Base-by-base conservation (phyloP, 2,329 filamentous ascomycete species). In the Epichloe festucae region DNA sequence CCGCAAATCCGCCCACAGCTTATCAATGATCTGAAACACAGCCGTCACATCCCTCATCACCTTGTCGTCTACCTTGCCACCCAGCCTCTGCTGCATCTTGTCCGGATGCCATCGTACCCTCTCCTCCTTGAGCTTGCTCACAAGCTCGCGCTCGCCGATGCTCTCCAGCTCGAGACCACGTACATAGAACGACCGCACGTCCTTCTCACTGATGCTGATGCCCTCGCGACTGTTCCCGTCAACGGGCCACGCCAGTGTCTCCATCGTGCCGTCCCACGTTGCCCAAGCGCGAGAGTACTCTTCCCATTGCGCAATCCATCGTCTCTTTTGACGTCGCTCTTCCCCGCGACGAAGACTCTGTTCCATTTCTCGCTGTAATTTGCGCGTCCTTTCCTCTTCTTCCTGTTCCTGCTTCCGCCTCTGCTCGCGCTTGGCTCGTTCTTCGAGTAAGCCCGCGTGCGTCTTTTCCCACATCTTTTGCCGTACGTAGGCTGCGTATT, bases 91-190 rank as follows among this genome's bases (percentile, higher is more conserved):
- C 72, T 96, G 89, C 52, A 97, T 86, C 73, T 97, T 98, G 70
- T 98, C 93, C 4, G 93, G 93, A 71, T 98, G 93, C 93, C 93
- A 98, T 15, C 89, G 77, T 17, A 97, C 83, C 49, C 93, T 81
- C 71, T 98, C 93, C 5, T 81, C 72, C 67, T 95, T 95, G 49
- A 97, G 73, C 53, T 66, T 70, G 7, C 71, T 67, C 19, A 73
- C 63, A 48, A 75, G 73, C 10, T 70, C 68, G 53, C 62, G 67
- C 59, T 74, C 71, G 19, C 73, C 73, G 2, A 72, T 59, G 2
- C 70, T 67, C 31, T 70, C 67, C 21, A 72, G 52, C 39, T 58
- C 67, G 21, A 78, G 62, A 0, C 74, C 73, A 17, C 65, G 61
- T 17, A 78, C 71, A 60, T 93, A 82, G 62, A 95, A 95, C 11